Conservation (phyloP, 345 rosid genomes). For the Arabidopsis thaliana region DNA sequence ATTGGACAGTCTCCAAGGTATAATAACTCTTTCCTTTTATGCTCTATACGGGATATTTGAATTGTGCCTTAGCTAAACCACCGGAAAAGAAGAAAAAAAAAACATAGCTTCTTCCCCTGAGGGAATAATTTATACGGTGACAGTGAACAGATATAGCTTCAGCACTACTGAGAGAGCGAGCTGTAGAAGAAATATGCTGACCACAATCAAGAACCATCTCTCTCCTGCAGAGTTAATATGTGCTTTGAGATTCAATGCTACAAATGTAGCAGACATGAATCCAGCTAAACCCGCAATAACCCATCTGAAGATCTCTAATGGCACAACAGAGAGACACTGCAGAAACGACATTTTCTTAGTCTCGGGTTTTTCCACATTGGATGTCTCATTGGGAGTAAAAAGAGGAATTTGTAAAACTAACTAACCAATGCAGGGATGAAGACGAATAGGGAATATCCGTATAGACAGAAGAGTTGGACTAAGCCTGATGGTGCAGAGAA, state of each 20-base stretch:
- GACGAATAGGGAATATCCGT: slow-evolving; percentile 84
- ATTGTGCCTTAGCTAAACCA: slow-evolving; percentile 1
- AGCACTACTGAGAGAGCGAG: slow-evolving; percentile 74
- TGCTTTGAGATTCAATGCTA: slow-evolving; percentile 83
- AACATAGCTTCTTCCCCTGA: neutral
- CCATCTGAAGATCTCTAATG: slow-evolving; percentile 91
- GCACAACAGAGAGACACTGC: slow-evolving; percentile 93
- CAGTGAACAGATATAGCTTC: slow-evolving; percentile 79
- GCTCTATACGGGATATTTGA: neutral
- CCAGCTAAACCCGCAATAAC: slow-evolving; percentile 84
- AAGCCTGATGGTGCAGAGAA: slow-evolving; percentile 96
- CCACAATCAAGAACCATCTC: slow-evolving; percentile 86
- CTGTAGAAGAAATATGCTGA: slow-evolving; percentile 84
- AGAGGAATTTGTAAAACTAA: neutral
- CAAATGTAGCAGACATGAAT: slow-evolving; percentile 89
- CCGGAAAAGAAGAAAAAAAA: neutral
- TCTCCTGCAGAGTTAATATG: slow-evolving; percentile 89
- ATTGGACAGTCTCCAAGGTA: neutral
- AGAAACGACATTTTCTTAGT: neutral
- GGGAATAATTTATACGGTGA: slow-evolving; percentile 19
- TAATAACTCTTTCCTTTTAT: neutral
- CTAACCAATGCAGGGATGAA: slow-evolving; percentile 87
- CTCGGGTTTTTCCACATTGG: neutral
- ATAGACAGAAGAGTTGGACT: slow-evolving; percentile 87
- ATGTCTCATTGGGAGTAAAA: neutral